Evolutionary conservation across 2,329 filamentous ascomycete species (phyloP).

Genomic region (Fusarium humuli): DNA sequence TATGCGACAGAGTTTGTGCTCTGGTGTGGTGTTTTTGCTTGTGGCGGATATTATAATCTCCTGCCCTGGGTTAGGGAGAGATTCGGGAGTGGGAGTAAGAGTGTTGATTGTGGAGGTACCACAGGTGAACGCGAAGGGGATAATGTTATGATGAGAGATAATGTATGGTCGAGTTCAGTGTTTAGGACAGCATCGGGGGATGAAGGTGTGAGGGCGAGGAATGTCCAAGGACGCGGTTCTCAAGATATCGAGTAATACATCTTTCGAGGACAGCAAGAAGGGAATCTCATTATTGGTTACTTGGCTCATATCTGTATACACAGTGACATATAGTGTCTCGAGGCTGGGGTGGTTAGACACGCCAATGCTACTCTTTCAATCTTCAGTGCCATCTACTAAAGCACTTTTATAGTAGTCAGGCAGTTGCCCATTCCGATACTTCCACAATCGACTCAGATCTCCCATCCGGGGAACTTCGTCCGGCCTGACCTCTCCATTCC

Average conservation of each 20-base stretch:
- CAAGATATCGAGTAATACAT: slow-evolving; percentile 21
- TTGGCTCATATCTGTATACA: background rate
- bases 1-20: slow-evolving; percentile 74
- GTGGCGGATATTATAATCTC: slow-evolving; percentile 73
- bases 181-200: slow-evolving; percentile 62
- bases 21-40: slow-evolving; percentile 75
- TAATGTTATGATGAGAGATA: slow-evolving; percentile 49
- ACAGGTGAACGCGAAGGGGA: slow-evolving; percentile 36
- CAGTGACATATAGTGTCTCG: too few relatives aligned
- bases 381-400: background rate
- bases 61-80: slow-evolving; percentile 59
- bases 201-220: slow-evolving; percentile 23
- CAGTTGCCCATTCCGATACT: slow-evolving; percentile 8
- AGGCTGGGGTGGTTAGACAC: background rate
- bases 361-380: background rate
- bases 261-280: background rate
- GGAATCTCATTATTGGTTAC: background rate
- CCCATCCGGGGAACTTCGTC: slow-evolving; percentile 12
- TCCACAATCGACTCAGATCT: slow-evolving; percentile 23
- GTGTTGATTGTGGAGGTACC: slow-evolving; percentile 42
- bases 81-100: slow-evolving; percentile 4
- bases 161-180: slow-evolving; percentile 72
- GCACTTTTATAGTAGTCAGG: background rate
- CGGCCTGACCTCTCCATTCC: background rate
- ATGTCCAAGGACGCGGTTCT: background rate